Base-by-base conservation (phyloP, 495 filamentous ascomycete species). In the Bathelium albidoporum region DNA sequence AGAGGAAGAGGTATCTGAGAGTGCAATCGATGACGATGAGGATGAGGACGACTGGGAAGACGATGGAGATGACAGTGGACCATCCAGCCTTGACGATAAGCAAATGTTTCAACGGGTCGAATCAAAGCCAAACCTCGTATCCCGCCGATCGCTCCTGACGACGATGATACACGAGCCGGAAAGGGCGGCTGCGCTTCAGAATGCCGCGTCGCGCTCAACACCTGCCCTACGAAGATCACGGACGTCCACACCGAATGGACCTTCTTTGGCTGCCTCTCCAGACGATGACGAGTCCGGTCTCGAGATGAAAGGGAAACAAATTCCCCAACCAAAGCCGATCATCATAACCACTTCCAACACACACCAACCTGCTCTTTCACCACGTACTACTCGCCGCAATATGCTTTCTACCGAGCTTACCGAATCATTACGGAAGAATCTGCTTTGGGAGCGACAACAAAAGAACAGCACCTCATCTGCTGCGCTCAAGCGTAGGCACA, bases 331-430 rank as follows among this genome's bases (percentile, higher is more conserved):
- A 5, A 91, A 93, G 74, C 92, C 93, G 22, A 97, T 97, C 70
- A 85, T 88, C 71, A 83, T 88, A 79, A 87, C 86, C 34, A 87
- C 84, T 16, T 86, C 88, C 44, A 87, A 84, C 61, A 76, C 71
- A 64, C 80, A 82, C 59, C 84, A 84, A 62, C 81, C 80, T 24
- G 84, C 86, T 3, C 76, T 90, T 41, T 97, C 94, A 7, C 94
- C 94, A 0, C 83, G 90, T 63, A 96, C 95, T 0, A 99, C 95
- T 0, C 85, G 95, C 53, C 83, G 93, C 52, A 95, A 99, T 75
- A 99, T 99, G 94, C 83, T 99, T 62, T 87, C 90, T 36, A 92
- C 90, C 28, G 94, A 99, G 75, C 79, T 99, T 66, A 90, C 89
- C 2, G 87, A 89, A 68, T 91, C 88, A 32, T 79, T 93, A 18